Percentiles rank a stretch among this genome's conserved stretches.
Evolutionary conservation across 192 early-diverging fungal species (phyloP).

Genomic region (Coemansia sp.): DNA sequence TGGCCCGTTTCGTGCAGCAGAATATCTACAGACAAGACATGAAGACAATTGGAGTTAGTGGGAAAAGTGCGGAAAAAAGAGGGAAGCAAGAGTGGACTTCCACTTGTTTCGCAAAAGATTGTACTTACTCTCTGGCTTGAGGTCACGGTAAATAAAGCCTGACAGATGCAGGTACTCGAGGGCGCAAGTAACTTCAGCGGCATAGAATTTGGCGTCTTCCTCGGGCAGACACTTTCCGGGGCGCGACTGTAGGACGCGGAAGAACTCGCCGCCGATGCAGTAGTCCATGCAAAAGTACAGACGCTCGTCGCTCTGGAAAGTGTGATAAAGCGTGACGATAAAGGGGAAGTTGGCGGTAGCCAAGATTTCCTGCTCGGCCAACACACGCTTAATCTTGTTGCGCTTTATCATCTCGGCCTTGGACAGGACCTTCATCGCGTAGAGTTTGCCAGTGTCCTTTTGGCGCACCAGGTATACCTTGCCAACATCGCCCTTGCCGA

Average conservation of each 20-base stretch:
- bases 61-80: slow-evolving; percentile 7
- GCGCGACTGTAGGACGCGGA: slow-evolving; percentile 80
- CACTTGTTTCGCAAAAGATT: slow-evolving; percentile 31
- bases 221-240: slow-evolving; percentile 89
- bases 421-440: slow-evolving; percentile 96
- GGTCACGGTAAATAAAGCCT: slow-evolving; percentile 96
- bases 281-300: slow-evolving; percentile 92
- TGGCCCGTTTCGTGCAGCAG: slow-evolving; percentile 93
- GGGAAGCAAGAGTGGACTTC: slow-evolving; percentile 13
- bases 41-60: neutral
- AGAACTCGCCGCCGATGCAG: slow-evolving; percentile 89
- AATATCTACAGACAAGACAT: slow-evolving; percentile 61
- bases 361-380: slow-evolving; percentile 95
- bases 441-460: slow-evolving; percentile 78
- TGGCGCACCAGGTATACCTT: slow-evolving; percentile 93
- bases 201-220: slow-evolving; percentile 93
- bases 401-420: slow-evolving; percentile 98
- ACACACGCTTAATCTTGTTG: slow-evolving; percentile 96
- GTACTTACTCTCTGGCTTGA: slow-evolving; percentile 89
- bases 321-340: slow-evolving; percentile 89
- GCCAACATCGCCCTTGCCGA: slow-evolving; percentile 98
- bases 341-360: slow-evolving; percentile 87
- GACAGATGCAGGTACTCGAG: slow-evolving; percentile 95
- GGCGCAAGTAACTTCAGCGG: slow-evolving; percentile 93
- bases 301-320: slow-evolving; percentile 83